Evolutionary conservation across 2,329 filamentous ascomycete species (phyloP).

Genomic region (Didymella keratinophila): DNA sequence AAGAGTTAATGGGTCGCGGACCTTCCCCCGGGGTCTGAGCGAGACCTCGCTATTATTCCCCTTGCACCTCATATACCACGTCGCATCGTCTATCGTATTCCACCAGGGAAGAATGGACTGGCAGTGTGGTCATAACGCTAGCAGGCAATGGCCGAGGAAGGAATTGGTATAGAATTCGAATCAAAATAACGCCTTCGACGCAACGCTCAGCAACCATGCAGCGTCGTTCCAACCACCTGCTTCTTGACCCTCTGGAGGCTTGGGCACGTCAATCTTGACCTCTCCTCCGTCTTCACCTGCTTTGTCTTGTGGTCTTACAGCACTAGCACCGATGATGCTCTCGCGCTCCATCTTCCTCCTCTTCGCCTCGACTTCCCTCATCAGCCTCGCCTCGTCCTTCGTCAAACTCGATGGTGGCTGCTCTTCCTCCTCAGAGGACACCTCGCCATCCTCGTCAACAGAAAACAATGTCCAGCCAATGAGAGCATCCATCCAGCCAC

Average conservation of each 20-base stretch:
- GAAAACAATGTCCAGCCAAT: constrained; percentile 66
- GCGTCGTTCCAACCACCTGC: constrained; percentile 65
- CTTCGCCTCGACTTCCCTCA: constrained; percentile 49
- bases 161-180: background rate
- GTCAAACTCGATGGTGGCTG: constrained; percentile 27
- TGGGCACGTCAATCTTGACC: constrained; percentile 22
- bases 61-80: too few relatives aligned
- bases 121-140: too few relatives aligned
- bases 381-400: constrained; percentile 49
- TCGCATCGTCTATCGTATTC: too few relatives aligned
- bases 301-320: constrained; percentile 49
- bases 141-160: too few relatives aligned
- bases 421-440: constrained; percentile 40
- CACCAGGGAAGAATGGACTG: too few relatives aligned
- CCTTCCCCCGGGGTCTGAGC: too few relatives aligned
- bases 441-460: constrained; percentile 59
- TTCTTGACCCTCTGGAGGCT: constrained; percentile 33
- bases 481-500: constrained; percentile 64
- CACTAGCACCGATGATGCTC: constrained; percentile 45
- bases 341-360: constrained; percentile 48
- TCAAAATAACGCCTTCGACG: constrained; percentile 55
- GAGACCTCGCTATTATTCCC: too few relatives aligned
- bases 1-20: too few relatives aligned
- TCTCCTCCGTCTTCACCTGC: constrained; percentile 25
- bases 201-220: constrained; percentile 64